Conservation (phyloP, 1,284 basidiomycete species). For the Ustilago tritici region DNA sequence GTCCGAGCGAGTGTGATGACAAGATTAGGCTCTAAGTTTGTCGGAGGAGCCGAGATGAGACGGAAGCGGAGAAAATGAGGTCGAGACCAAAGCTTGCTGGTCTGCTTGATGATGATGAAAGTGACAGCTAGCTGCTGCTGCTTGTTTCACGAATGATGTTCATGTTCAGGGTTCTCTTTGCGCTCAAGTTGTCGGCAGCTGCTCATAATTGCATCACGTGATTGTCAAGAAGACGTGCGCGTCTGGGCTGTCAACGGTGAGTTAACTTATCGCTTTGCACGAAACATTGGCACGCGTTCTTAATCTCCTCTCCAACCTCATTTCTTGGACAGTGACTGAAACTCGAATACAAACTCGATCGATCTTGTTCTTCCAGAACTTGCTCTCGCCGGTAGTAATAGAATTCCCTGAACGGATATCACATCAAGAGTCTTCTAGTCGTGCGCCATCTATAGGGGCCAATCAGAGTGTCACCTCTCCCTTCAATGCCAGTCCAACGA, state of each 20-base stretch:
- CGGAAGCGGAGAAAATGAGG: background rate
- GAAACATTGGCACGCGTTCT: slow-evolving; percentile 31
- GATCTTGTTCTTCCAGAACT: slow-evolving; percentile 94
- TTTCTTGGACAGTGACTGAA: slow-evolving; percentile 72
- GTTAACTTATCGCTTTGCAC: too few species aligned
- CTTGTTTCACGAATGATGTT: background rate
- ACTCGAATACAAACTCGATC: slow-evolving; percentile 72
- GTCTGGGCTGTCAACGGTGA: background rate
- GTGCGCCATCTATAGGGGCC: background rate
- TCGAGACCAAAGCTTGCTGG: background rate
- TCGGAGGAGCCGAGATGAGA: background rate
- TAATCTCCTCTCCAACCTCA: slow-evolving; percentile 16
- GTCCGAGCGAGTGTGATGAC: background rate
- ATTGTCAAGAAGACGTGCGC: background rate
- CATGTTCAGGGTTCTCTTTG: background rate
- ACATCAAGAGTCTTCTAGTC: background rate
- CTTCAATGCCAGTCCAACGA: slow-evolving; percentile 50
- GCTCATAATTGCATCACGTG: background rate
- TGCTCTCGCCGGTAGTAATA: slow-evolving; percentile 81
- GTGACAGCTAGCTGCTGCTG: background rate
- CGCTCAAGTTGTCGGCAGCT: background rate
- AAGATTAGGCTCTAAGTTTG: slow-evolving; percentile 5
- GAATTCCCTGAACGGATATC: slow-evolving; percentile 79
- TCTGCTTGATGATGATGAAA: background rate
- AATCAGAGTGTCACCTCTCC: slow-evolving; percentile 1